Evolutionary conservation across 2,329 filamentous ascomycete genomes (phyloP), one percentile per base, ranked within the genome.

Genomic region (Penicillium sp.): DNA sequence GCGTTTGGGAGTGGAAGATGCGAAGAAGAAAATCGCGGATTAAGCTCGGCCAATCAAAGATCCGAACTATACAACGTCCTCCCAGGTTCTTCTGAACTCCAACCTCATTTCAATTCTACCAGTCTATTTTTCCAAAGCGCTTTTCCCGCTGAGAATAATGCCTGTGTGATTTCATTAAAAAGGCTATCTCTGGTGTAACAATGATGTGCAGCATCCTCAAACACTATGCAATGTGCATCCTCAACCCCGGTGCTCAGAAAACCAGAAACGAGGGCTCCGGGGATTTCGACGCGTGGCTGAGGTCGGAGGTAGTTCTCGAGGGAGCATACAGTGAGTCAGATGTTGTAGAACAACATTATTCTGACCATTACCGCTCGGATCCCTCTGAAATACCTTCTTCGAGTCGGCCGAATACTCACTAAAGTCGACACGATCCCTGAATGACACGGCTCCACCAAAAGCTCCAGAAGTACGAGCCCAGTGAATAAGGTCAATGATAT

Each of bases 11-110:
- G n/a, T 27, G 13, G 42, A 40, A 34, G 49, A 52, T 47, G 32
- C 11, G 34, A 36, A 19, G 34, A 45, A 38, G 41, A 53, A 53
- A 50, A 50, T 38, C 34, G 27, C 46, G 46, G 46, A 38, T 34
- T 50, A 41, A 44, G 26, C 42, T 55, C 61, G 60, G 61, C 53
- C 56, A 60, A 63, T 62, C 45, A 56, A 55, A 63, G 56, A 55
- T 61, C 59, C 61, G 60, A 45, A 43, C 27, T 46, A 41, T 39
- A 46, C 23, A n/a, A 30, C n/a, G 6, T 44, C n/a, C 2, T 36
- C 32, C 2, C 2, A 2, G 5, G 13, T 6, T 34, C 4, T 14
- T 34, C 32, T 34, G 5, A 16, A 36, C 34, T 36, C 5, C 35
- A 9, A 29, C 16, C 35, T 35, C 11, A n/a, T 8, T 35, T 16